Percentiles rank a stretch among this genome's conserved stretches.
These are phyloP conservation scores for Filosporella fistucella DNA, from an alignment of 495 filamentous ascomycete genomes.

Conservation along the genomic window DNA sequence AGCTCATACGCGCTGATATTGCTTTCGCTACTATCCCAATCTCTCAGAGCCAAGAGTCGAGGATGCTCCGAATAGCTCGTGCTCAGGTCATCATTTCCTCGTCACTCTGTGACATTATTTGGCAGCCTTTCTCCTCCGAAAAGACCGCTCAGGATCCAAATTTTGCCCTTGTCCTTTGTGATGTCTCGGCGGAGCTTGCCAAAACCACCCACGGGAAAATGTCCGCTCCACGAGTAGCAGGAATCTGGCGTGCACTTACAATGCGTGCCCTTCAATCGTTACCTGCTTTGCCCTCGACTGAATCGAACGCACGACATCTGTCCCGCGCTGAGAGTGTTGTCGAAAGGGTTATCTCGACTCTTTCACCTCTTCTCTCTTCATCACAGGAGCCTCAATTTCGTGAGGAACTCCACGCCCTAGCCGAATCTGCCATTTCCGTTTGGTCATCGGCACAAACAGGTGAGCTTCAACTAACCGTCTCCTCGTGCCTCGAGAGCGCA, in stretches of 20 bases:
- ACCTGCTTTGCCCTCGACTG: background rate
- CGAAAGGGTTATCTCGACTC: conserved; percentile 6
- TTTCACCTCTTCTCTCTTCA: conserved; percentile 7
- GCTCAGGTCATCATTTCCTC: conserved; percentile 15
- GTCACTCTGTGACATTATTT: conserved; percentile 9
- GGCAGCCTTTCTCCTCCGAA: conserved; percentile 21
- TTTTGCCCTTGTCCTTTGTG: conserved; percentile 1
- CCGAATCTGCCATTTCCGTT: conserved; percentile 12
- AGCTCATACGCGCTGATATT: conserved; percentile 8
- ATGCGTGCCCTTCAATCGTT: conserved; percentile 12
- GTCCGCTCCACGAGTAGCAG: conserved; percentile 1
- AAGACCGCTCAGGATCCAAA: background rate
- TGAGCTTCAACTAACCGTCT: conserved; percentile 5
- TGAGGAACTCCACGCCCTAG: conserved; percentile 7
- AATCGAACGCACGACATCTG: background rate
- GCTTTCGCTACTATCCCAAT: conserved; percentile 14
- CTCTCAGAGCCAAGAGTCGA: conserved; percentile 10
- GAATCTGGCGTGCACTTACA: conserved; percentile 14
- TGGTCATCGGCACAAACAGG: conserved; percentile 15
- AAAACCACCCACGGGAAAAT: conserved; percentile 6
- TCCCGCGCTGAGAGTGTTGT: conserved; percentile 11
- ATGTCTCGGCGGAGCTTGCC: conserved; percentile 7
- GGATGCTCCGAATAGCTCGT: conserved; percentile 11
- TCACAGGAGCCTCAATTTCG: conserved; percentile 4
- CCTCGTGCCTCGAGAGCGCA: conserved; percentile 4